Conservation (phyloP, 169 alveolate species). For the Plasmodium blacklocki region DNA sequence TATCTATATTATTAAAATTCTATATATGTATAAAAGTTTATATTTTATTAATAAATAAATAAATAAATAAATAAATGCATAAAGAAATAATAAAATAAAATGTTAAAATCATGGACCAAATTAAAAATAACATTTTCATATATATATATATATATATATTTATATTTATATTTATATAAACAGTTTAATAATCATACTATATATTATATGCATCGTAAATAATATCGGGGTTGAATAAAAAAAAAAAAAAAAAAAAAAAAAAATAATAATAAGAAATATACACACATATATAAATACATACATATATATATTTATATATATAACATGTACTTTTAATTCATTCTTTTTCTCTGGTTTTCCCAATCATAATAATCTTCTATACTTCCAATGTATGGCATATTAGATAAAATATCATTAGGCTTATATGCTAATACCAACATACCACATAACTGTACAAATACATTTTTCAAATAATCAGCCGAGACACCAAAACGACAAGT, state of each 20-base stretch:
- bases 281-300: neutral
- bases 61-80: too few relatives aligned
- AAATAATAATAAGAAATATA: neutral
- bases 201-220: too few relatives aligned
- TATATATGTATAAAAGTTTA: too few relatives aligned
- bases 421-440: constrained; percentile 81
- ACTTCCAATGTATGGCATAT: constrained; percentile 75
- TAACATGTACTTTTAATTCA: neutral
- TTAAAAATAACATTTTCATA: too few relatives aligned
- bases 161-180: too few relatives aligned
- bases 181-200: too few relatives aligned
- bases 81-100: too few relatives aligned
- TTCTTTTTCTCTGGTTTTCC: constrained; percentile 67
- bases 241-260: too few relatives aligned
- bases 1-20: neutral
- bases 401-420: constrained; percentile 79
- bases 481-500: constrained; percentile 92
- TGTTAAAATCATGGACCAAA: too few relatives aligned
- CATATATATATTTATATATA: neutral
- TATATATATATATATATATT: too few relatives aligned
- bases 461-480: constrained; percentile 89
- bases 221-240: too few relatives aligned
- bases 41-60: too few relatives aligned
- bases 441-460: constrained; percentile 89
- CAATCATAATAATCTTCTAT: constrained; percentile 75